Base-by-base conservation (phyloP, 1,139 yeast species). In the Hansenula anomala region DNA sequence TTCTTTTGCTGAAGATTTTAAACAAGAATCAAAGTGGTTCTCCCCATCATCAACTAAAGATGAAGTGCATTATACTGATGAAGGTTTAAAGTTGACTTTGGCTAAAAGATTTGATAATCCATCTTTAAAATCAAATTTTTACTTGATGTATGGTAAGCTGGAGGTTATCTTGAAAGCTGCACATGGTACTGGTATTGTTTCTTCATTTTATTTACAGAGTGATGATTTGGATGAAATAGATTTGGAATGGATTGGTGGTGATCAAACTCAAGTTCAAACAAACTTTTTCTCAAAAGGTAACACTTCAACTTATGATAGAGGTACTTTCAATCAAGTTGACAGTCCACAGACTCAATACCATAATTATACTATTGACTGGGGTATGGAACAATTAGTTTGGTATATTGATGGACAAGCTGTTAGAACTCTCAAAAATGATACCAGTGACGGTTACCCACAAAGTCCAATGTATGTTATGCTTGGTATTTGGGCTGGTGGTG, bases 221-320 rank as follows among this genome's bases (percentile, higher is more conserved):
- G 96, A 88, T 58, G 95, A 83, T 52, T 66, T 81, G 46, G 96
- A 88, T 60, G 96, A 88, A 63, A 78, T 88, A 34, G 96, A 88
- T 63, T 61, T 86, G 38, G 96, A 88, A 60, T 80, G 92, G 76
- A 69, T 84, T 40, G 96, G 96, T 19, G 78, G 84, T 39, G 92
- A 86, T 54, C 69, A 68, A 16, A 67, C 74, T 32, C 78, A 82
- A 55, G 80, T 85, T 55, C 96, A 87, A 63, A 72, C 92, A 28
- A 88, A 89, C 60, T 89, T 64, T 60, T 89, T 87, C 63, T 76
- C 87, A 29, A 83, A 87, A 58, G 96, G 96, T 43, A 69, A 83
- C 50, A 78, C 85, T 2, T 60, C 78, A 3, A 75, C 88, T n/a
- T 86, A 80, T 55, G 84, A 83, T 53, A 73, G 96, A 60, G 96